Evolutionary conservation across 768 basidiomycete species (phyloP), one percentile per base, ranked within the genome.

Genomic region (Phanerochaete sordida): DNA sequence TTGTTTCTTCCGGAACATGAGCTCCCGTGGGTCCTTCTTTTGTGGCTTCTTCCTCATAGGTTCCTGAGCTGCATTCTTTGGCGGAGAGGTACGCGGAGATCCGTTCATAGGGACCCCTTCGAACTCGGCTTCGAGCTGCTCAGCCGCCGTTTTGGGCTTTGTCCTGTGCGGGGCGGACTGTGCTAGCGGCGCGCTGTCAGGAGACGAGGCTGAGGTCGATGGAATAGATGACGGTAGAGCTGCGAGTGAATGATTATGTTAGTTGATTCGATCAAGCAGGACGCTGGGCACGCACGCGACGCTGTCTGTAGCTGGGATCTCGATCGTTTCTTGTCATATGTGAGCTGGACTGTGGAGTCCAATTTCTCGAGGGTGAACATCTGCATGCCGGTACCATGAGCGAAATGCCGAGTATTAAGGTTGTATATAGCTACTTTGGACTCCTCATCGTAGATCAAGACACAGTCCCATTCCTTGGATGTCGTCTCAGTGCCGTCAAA

Each of bases 391-490:
- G n/a, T n/a, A n/a, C n/a, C n/a, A n/a, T n/a, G n/a, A n/a, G n/a
- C n/a, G n/a, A n/a, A n/a, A n/a, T n/a, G n/a, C n/a, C n/a, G n/a
- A n/a, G n/a, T n/a, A n/a, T n/a, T n/a, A n/a, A 48, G 45, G 11
- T 11, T 39, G 23, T 56, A 31, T 48, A 15, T 39, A 51, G 48
- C 16, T 1, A 89, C 90, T 64, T 84, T 84, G 50, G 81, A 77
- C 56, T 84, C 87, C 67, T 90, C 88, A 69, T 93, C 90, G 66
- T 86, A 93, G 47, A 93, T 87, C 43, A 93, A 77, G 7, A 92
- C 83, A 63, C 91, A 93, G 53, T 91, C 88, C 65, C 79, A 79
- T 48, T 91, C 88, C 68, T 84, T 88, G 7, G 86, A 80, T 1
- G 81, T 72, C 16, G 75, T 75, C 66, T 89, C 88, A 8, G 68